phyloP scores from a whole-genome alignment of 2,329 filamentous ascomycete species.

The Cladophialophora yegresii region DNA sequence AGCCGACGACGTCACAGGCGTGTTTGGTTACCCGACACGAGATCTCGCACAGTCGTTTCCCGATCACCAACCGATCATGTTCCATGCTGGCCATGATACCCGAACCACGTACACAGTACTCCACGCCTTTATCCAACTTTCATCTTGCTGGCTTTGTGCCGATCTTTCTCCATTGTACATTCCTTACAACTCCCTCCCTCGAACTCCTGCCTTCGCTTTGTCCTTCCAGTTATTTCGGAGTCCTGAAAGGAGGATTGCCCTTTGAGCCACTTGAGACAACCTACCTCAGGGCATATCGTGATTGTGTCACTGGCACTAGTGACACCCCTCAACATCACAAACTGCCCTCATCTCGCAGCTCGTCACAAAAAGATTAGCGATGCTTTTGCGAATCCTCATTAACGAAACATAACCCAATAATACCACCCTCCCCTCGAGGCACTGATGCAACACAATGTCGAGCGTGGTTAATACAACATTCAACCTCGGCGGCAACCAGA shows the following conservation, averaged over 20 bases:
- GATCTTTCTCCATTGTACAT: slow-evolving; percentile 13
- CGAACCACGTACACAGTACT: background rate
- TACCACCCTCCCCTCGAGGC: background rate
- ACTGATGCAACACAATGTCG: slow-evolving; percentile 24
- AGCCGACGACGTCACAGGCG: slow-evolving; percentile 10
- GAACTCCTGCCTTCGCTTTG: slow-evolving; percentile 10
- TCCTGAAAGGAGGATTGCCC: slow-evolving; percentile 6
- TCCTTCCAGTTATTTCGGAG: slow-evolving; percentile 15
- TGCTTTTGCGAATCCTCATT: slow-evolving; percentile 16
- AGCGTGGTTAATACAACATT: slow-evolving; percentile 23
- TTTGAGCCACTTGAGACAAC: background rate
- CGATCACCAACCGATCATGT: background rate
- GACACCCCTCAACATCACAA: background rate
- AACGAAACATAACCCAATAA: background rate
- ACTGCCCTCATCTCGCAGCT: background rate
- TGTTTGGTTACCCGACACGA: slow-evolving; percentile 3
- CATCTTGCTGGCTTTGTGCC: slow-evolving; percentile 13
- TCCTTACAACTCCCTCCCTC: slow-evolving; percentile 13
- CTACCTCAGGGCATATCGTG: background rate
- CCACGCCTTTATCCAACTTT: slow-evolving; percentile 16
- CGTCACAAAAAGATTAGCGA: slow-evolving; percentile 13
- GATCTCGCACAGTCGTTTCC: slow-evolving; percentile 3
- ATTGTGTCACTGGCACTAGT: slow-evolving; percentile 1
- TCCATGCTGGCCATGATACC: background rate
- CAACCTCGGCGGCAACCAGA: slow-evolving; percentile 21